Percentiles rank a stretch among this genome's conserved stretches.
Conservation (phyloP, 1,284 basidiomycete genomes). For the Papiliotrema flavescens region DNA sequence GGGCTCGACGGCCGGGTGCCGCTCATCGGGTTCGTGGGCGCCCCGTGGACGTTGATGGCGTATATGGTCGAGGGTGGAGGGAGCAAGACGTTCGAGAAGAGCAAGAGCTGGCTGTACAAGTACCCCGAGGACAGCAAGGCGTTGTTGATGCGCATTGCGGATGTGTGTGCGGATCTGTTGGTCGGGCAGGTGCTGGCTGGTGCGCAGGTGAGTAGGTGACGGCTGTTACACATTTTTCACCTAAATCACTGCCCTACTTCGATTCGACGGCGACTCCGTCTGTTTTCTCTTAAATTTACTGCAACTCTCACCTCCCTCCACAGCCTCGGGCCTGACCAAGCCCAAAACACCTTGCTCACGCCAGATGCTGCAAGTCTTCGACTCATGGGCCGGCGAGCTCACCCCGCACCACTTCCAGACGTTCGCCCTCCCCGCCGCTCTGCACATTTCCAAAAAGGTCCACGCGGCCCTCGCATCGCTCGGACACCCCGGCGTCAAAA, state of each 20-base stretch:
- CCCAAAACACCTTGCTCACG: not conserved
- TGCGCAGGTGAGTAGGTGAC: constrained; percentile 65
- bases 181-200: constrained; percentile 88
- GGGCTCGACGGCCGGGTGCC: constrained; percentile 80
- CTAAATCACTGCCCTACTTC: too few relatives aligned
- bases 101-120: constrained; percentile 88
- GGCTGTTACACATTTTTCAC: too few relatives aligned
- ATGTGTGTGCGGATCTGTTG: constrained; percentile 79
- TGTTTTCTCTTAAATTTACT: too few relatives aligned
- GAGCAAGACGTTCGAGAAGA: constrained; percentile 79
- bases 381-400: constrained; percentile 89
- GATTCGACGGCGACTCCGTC: too few relatives aligned
- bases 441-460: constrained; percentile 56
- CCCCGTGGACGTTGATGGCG: constrained; percentile 92
- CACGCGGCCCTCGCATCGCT: constrained; percentile 58
- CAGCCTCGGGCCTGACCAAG: too few relatives aligned
- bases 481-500: constrained; percentile 61
- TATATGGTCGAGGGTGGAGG: constrained; percentile 97
- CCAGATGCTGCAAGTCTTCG: constrained; percentile 89
- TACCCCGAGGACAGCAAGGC: constrained; percentile 75
- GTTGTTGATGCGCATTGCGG: constrained; percentile 71
- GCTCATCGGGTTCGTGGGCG: constrained; percentile 90
- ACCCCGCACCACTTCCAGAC: constrained; percentile 75
- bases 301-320: not conserved
- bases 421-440: constrained; percentile 53